These are phyloP conservation scores for Solanum sejunctum DNA, from an alignment of 257 asterid species.

Conservation along the genomic window DNA sequence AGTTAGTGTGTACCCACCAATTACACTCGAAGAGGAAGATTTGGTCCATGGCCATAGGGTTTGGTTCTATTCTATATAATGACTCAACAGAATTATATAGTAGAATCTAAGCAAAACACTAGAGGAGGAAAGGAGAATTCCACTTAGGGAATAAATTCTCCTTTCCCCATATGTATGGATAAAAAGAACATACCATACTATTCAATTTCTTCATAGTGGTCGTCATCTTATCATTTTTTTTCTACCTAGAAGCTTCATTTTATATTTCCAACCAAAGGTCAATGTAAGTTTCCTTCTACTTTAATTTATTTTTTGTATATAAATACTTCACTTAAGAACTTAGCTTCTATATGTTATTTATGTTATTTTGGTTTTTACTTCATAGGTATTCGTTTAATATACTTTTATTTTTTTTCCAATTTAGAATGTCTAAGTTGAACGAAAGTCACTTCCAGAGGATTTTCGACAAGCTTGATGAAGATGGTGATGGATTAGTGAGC, in stretches of 20 bases:
- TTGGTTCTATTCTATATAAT: neutral
- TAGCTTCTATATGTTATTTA: too few relatives aligned
- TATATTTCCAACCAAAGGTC: neutral
- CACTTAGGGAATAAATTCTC: neutral
- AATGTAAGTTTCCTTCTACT: neutral
- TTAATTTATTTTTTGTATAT: neutral
- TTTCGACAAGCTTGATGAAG: conserved; percentile 15
- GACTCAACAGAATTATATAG: neutral
- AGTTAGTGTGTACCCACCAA: neutral
- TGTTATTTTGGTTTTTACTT: neutral
- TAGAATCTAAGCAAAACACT: neutral
- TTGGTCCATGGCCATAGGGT: neutral
- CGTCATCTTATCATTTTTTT: neutral
- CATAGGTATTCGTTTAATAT: neutral
- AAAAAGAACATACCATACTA: neutral
- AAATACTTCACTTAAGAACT: neutral
- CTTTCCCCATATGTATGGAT: neutral
- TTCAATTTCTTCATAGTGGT: neutral
- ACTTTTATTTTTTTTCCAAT: neutral
- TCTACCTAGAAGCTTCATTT: neutral
- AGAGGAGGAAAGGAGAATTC: neutral
- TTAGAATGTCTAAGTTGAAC: neutral
- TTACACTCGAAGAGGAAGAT: neutral
- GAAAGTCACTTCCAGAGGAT: neutral
- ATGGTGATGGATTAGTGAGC: conserved; percentile 21